These are phyloP conservation scores for Lactarius vividus DNA, from an alignment of 768 basidiomycete species.

Conservation along the genomic window DNA sequence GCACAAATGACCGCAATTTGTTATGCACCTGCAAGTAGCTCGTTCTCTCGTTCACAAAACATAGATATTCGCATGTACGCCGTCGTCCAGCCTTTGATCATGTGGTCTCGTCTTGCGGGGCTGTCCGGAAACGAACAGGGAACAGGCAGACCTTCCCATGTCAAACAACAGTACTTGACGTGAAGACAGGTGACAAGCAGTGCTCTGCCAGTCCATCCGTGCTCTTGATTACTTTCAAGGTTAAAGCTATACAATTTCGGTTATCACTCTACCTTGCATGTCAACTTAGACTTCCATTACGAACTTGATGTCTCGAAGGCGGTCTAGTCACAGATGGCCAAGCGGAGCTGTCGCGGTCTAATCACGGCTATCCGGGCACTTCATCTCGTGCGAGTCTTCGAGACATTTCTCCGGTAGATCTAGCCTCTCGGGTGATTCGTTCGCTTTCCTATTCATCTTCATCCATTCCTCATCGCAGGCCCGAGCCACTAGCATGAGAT, in stretches of 20 bases:
- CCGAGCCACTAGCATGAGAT: background rate
- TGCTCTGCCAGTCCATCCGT: background rate
- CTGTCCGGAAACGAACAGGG: constrained; percentile 4
- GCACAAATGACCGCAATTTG: background rate
- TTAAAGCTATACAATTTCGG: background rate
- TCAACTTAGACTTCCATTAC: background rate
- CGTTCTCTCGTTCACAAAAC: background rate
- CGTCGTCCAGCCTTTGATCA: background rate
- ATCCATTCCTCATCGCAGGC: background rate
- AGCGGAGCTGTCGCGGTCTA: background rate
- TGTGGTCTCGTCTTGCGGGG: background rate
- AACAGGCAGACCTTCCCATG: constrained; percentile 1
- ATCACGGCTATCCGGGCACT: background rate
- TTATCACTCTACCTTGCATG: background rate
- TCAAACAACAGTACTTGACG: background rate
- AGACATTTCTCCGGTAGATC: background rate
- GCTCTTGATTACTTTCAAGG: constrained; percentile 2
- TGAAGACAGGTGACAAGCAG: background rate
- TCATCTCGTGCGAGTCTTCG: background rate
- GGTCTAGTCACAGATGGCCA: constrained; percentile 1
- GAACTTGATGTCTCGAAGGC: background rate
- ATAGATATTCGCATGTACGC: background rate
- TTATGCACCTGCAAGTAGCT: background rate
- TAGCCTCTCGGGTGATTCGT: background rate
- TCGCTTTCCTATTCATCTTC: background rate